These are phyloP conservation scores for Lepiota subincarnata DNA, from an alignment of 768 basidiomycete genomes.

Conservation along the genomic window DNA sequence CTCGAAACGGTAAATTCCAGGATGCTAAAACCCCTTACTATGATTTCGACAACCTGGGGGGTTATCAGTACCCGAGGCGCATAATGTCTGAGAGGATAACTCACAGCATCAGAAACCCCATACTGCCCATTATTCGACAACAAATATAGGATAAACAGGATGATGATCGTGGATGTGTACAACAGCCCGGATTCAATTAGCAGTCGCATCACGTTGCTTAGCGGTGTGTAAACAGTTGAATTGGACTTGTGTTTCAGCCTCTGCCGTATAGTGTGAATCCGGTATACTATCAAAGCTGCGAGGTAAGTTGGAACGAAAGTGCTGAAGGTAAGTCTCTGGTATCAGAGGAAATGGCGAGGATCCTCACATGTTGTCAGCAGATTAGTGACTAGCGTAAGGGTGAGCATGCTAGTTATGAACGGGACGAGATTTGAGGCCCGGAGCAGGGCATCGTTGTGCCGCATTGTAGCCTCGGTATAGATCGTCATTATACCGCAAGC, in stretches of 20 bases:
- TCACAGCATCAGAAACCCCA: conserved; percentile 34
- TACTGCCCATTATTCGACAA: conserved; percentile 34
- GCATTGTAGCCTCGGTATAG: conserved; percentile 28
- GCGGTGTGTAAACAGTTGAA: conserved; percentile 19
- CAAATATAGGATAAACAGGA: conserved; percentile 33
- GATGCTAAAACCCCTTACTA: conserved; percentile 22
- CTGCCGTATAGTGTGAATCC: conserved; percentile 31
- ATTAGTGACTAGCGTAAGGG: conserved; percentile 35
- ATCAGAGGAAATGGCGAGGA: not conserved
- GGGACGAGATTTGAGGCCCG: conserved; percentile 29
- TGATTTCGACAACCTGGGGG: conserved; percentile 37
- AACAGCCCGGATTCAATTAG: conserved; percentile 38
- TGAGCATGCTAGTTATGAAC: conserved; percentile 34
- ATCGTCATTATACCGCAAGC: conserved; percentile 31
- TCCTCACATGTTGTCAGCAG: conserved; percentile 35
- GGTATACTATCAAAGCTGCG: conserved; percentile 33
- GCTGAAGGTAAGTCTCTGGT: not conserved
- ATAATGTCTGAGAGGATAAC: conserved; percentile 12
- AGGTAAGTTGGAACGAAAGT: not conserved
- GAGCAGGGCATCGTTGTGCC: conserved; percentile 18
- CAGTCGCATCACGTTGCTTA: conserved; percentile 27
- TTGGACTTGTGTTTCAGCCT: conserved; percentile 20
- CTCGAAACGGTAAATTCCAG: not conserved
- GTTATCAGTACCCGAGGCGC: not conserved
- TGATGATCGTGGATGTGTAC: conserved; percentile 31